A percentile compares a stretch with the other conserved stretches of the same genome.
Conservation (phyloP, 139 green algal species). For the Spirogloea muscicola region DNA sequence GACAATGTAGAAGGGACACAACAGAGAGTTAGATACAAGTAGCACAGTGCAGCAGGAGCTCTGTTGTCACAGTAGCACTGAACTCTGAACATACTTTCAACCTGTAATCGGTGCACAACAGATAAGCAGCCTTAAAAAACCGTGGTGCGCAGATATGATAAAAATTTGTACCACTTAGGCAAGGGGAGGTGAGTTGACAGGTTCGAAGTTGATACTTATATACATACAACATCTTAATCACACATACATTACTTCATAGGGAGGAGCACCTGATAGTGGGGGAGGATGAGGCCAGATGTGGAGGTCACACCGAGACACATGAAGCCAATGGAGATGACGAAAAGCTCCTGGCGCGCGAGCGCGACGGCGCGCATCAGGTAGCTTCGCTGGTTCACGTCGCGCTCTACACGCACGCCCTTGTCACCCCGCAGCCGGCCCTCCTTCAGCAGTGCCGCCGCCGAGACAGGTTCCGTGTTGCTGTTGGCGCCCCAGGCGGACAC, state of each 20-base stretch:
- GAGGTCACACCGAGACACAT: constrained; percentile 27
- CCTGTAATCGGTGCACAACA: no score
- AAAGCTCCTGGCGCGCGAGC: constrained; percentile 23
- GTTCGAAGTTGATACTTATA: no score
- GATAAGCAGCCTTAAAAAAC: no score
- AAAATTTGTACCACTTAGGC: no score
- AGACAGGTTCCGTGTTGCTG: constrained; percentile 7
- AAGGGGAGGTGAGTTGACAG: no score
- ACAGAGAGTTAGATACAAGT: no score
- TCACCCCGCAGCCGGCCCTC: constrained; percentile 40
- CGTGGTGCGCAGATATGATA: no score
- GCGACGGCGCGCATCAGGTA: constrained; percentile 39
- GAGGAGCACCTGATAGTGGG: constrained; percentile 35
- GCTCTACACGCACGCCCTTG: constrained; percentile 26
- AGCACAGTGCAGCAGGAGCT: no score
- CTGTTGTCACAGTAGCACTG: no score
- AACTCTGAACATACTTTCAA: no score
- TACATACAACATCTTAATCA: neutral
- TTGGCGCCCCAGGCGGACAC: neutral
- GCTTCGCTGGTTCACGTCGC: constrained; percentile 9
- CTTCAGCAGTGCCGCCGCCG: neutral
- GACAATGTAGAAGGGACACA: no score
- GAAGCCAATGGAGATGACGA: constrained; percentile 25
- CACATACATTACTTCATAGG: neutral
- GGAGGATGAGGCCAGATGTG: constrained; percentile 19